Conservation (phyloP, 2,329 filamentous ascomycete genomes). For the Cladosporium sp. region DNA sequence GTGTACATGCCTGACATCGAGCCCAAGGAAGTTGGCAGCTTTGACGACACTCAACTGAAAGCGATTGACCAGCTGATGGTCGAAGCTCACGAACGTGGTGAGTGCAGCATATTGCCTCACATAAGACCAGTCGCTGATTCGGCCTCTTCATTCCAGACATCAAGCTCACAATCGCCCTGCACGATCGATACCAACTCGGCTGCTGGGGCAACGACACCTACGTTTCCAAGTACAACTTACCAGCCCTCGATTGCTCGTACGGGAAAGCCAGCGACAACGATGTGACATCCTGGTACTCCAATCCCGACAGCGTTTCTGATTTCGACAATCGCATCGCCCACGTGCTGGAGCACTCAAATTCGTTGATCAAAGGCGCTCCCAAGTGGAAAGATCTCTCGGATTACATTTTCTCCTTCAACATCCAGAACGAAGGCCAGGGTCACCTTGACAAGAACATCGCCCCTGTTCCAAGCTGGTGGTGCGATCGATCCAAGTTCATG, state of each 20-base stretch:
- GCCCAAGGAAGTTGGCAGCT: neutral
- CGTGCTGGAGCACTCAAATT: neutral
- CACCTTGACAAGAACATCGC: neutral
- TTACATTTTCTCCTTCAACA: constrained; percentile 8
- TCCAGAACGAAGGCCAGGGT: constrained; percentile 8
- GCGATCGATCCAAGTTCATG: neutral
- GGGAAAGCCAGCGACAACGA: constrained; percentile 10
- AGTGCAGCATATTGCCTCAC: neutral
- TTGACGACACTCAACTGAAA: constrained; percentile 1
- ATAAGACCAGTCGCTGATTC: neutral
- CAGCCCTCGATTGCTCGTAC: constrained; percentile 3
- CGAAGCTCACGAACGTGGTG: constrained; percentile 2
- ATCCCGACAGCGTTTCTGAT: neutral
- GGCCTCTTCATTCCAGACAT: neutral
- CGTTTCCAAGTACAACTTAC: neutral
- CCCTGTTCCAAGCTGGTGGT: constrained; percentile 7
- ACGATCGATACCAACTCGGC: constrained; percentile 8
- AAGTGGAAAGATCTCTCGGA: constrained; percentile 1
- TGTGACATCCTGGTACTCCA: neutral
- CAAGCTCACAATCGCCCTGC: neutral
- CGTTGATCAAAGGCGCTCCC: neutral
- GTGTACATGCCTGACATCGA: constrained; percentile 6
- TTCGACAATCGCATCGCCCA: constrained; percentile 9
- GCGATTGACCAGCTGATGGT: constrained; percentile 7
- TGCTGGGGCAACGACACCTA: constrained; percentile 10